Evolutionary conservation across 768 basidiomycete genomes (phyloP).

Genomic region (Kwoniella newhampshirensis): DNA sequence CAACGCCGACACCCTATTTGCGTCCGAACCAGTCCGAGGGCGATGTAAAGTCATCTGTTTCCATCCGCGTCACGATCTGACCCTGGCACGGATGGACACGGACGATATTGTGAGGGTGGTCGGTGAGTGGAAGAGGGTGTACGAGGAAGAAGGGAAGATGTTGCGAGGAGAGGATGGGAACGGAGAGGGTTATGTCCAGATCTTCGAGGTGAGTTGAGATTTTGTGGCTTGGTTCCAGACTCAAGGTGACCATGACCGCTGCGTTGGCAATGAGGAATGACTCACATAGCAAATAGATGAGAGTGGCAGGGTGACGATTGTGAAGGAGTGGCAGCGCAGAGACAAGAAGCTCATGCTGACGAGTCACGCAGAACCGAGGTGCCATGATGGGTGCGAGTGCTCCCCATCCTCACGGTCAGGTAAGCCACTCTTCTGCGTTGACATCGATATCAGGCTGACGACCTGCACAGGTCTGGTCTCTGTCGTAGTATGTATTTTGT

Average conservation of each 20-base stretch:
- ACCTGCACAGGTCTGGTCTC: no score
- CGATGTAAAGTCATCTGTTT: conserved; percentile 86
- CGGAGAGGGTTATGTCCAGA: conserved; percentile 78
- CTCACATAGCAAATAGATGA: no score
- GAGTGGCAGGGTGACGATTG: not conserved
- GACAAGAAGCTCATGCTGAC: not conserved
- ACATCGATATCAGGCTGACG: no score
- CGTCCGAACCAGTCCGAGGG: conserved; percentile 68
- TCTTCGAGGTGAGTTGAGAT: conserved; percentile 82
- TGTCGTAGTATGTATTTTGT: no score
- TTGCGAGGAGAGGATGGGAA: conserved; percentile 12
- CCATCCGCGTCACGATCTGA: conserved; percentile 80
- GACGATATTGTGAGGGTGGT: conserved; percentile 67
- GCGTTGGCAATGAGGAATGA: no score
- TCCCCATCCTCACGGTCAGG: conserved; percentile 90
- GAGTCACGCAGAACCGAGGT: conserved; percentile 71
- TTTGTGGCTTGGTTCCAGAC: no score
- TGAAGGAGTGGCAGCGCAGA: no score
- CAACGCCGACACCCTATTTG: conserved; percentile 39
- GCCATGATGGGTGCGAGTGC: conserved; percentile 94
- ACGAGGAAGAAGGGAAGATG: conserved; percentile 59
- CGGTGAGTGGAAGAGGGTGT: conserved; percentile 70
- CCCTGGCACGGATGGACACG: conserved; percentile 66
- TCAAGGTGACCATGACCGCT: no score
- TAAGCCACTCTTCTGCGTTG: no score